A percentile compares a stretch with the other conserved stretches of the same genome.
Evolutionary conservation across 202 grass and related monocot genomes (phyloP).

Genomic region (Panicum virgatum): DNA sequence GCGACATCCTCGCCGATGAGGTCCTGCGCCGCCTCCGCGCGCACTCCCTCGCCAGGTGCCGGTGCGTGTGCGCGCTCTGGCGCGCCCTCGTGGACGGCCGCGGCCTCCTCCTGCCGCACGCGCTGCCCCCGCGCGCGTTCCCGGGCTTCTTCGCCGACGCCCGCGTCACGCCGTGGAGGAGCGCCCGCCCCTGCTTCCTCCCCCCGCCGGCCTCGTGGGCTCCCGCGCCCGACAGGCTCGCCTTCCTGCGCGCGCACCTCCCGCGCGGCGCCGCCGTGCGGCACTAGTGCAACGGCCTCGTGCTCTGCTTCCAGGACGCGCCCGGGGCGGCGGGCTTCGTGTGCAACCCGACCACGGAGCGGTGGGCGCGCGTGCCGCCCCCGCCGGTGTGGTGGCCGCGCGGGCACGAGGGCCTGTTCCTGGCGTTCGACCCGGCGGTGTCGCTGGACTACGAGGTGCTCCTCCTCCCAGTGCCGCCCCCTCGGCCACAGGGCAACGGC

Average conservation of each 20-base stretch:
- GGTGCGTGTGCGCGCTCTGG: slow-evolving; percentile 10
- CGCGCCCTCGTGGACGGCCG: slow-evolving; percentile 40
- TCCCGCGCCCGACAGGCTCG: background rate
- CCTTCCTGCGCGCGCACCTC: slow-evolving; percentile 16
- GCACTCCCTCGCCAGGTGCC: background rate
- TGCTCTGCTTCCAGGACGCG: slow-evolving; percentile 54
- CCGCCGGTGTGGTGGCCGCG: slow-evolving; percentile 34
- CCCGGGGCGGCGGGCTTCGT: background rate
- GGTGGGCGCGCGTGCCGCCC: background rate
- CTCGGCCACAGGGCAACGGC: background rate
- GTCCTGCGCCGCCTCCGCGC: background rate
- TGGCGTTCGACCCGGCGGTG: slow-evolving; percentile 18
- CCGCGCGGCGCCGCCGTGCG: background rate
- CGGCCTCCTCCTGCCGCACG: slow-evolving; percentile 42
- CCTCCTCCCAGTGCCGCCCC: slow-evolving; percentile 7
- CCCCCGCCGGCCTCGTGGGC: background rate
- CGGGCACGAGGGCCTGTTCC: background rate
- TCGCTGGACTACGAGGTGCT: slow-evolving; percentile 23
- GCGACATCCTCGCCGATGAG: background rate
- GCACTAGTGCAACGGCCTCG: slow-evolving; percentile 28
- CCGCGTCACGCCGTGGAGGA: background rate
- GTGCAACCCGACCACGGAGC: slow-evolving; percentile 18
- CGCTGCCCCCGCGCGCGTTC: slow-evolving; percentile 34
- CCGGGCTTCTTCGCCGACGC: slow-evolving; percentile 54
- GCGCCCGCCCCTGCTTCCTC: background rate